A percentile compares a stretch with the other conserved stretches of the same genome.
phyloP scores from a whole-genome alignment of 345 rosid species.

The Iberis pinnata region DNA sequence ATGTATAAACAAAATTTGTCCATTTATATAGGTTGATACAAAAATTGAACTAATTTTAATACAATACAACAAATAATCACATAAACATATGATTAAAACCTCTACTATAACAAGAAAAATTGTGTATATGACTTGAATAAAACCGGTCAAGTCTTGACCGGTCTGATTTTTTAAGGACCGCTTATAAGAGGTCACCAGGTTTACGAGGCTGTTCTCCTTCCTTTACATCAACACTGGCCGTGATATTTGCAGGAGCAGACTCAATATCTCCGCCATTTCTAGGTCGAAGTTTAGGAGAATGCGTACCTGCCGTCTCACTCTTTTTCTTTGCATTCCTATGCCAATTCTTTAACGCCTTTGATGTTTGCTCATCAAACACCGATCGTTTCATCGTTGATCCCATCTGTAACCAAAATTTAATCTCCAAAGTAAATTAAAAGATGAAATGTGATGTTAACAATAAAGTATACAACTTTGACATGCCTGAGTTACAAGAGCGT shows the following conservation, averaged over 20 bases:
- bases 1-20: too few relatives aligned
- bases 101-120: not conserved
- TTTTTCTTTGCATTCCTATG: constrained; percentile 58
- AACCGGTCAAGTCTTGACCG: constrained; percentile 2
- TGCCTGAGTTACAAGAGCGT: constrained; percentile 98
- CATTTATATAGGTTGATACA: too few relatives aligned
- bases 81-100: constrained; percentile 18
- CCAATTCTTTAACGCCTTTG: constrained; percentile 78
- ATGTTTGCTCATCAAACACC: constrained; percentile 84
- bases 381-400: constrained; percentile 94
- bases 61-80: constrained; percentile 23
- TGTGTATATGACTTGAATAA: not conserved
- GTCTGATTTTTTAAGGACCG: constrained; percentile 15
- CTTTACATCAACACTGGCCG: constrained; percentile 41
- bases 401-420: constrained; percentile 47
- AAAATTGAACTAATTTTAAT: constrained; percentile 19
- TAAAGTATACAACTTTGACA: constrained; percentile 5
- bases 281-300: constrained; percentile 9
- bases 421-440: too few relatives aligned
- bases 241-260: constrained; percentile 42
- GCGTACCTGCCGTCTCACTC: constrained; percentile 30
- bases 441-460: too few relatives aligned
- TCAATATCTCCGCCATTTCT: constrained; percentile 24
- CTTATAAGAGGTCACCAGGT: constrained; percentile 28
- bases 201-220: constrained; percentile 20